Percentiles rank a stretch among this genome's conserved stretches.
Evolutionary conservation across 2,329 filamentous ascomycete genomes (phyloP).

Genomic region (Trichothecium roseum): DNA sequence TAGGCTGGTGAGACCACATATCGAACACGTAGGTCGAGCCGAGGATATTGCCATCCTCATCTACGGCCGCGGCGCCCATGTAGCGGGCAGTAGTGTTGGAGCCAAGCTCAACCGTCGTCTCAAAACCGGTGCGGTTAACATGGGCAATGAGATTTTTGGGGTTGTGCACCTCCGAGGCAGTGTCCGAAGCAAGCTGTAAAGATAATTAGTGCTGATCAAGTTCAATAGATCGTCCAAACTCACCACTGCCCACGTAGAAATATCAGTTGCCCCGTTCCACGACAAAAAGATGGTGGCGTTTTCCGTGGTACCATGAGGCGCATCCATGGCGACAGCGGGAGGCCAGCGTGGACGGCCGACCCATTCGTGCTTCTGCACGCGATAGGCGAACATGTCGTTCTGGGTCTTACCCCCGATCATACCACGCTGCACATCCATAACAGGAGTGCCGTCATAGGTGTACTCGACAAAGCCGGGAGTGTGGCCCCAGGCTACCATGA

Average conservation of each 20-base stretch:
- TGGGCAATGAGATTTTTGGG: conserved; percentile 12
- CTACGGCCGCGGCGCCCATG: conserved; percentile 14
- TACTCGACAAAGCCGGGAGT: conserved; percentile 17
- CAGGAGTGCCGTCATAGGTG: conserved; percentile 11
- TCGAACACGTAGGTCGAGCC: conserved; percentile 16
- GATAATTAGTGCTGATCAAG: conserved; percentile 7
- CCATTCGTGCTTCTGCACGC: conserved; percentile 16
- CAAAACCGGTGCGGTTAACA: conserved; percentile 16
- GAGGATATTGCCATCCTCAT: conserved; percentile 12
- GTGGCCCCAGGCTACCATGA: conserved; percentile 16
- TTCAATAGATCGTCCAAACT: conserved; percentile 7
- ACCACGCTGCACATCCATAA: conserved; percentile 16
- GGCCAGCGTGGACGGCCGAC: conserved; percentile 16
- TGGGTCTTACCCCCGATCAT: conserved; percentile 10
- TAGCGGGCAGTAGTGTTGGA: conserved; percentile 9
- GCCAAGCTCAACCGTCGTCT: conserved; percentile 12
- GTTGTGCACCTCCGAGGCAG: conserved; percentile 10
- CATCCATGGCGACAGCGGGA: conserved; percentile 15
- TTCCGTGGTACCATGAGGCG: conserved; percentile 11
- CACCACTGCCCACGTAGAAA: conserved; percentile 16
- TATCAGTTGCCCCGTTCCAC: conserved; percentile 20
- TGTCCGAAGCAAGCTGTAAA: conserved; percentile 12
- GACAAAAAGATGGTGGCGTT: conserved; percentile 16
- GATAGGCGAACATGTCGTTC: conserved; percentile 17
- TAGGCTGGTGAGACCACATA: conserved; percentile 14